These are phyloP conservation scores for Pichia insulana DNA, from an alignment of 805 yeast genomes.

Conservation along the genomic window DNA sequence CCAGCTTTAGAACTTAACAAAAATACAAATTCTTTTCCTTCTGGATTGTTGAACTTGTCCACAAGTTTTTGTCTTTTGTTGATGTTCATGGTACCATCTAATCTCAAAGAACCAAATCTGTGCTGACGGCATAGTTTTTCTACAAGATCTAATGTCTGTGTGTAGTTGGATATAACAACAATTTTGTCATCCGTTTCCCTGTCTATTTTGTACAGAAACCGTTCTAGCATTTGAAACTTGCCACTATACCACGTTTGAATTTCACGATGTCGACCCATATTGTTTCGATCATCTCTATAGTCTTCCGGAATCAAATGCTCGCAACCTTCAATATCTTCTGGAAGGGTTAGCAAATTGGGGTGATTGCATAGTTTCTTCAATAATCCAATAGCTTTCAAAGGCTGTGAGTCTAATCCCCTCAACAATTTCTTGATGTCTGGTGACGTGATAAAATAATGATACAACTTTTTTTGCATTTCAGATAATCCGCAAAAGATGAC, in stretches of 20 bases:
- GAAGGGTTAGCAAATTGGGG: conserved; percentile 74
- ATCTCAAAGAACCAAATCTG: conserved; percentile 67
- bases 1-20: conserved; percentile 93
- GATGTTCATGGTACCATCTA: conserved; percentile 90
- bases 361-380: conserved; percentile 90
- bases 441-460: conserved; percentile 66
- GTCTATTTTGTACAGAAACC: conserved; percentile 72
- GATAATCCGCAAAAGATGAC: conserved; percentile 86
- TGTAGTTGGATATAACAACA: conserved; percentile 88
- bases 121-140: conserved; percentile 74
- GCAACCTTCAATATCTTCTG: conserved; percentile 69
- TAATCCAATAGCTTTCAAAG: conserved; percentile 81
- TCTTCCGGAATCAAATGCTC: conserved; percentile 65
- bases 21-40: conserved; percentile 79
- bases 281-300: conserved; percentile 39
- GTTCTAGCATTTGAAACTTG: conserved; percentile 73
- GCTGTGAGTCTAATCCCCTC: conserved; percentile 68
- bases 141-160: conserved; percentile 86
- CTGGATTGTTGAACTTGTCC: conserved; percentile 81
- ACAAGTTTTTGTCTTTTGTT: conserved; percentile 90
- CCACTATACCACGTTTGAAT: conserved; percentile 80
- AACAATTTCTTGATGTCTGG: conserved; percentile 64
- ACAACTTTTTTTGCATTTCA: conserved; percentile 65
- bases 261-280: conserved; percentile 54
- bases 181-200: conserved; percentile 88